Evolutionary conservation across 305 asterid genomes (phyloP).

Genomic region (Fraxinus ornus): DNA sequence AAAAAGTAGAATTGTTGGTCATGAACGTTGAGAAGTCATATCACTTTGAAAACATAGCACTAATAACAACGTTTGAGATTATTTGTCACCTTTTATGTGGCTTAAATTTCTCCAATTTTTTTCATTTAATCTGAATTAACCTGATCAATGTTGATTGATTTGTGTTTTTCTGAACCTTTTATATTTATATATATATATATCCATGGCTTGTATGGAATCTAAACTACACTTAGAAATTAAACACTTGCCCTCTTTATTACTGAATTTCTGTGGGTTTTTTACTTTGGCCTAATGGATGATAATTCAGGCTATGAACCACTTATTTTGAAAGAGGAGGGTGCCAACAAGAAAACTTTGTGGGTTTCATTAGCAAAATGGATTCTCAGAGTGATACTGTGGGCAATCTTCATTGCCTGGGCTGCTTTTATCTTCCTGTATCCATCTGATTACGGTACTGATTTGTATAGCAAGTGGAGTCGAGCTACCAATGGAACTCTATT

Average conservation of each 20-base stretch:
- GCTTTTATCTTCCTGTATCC: conserved; percentile 52
- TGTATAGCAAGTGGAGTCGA: conserved; percentile 17
- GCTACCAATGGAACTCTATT: conserved; percentile 37
- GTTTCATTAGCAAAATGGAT: conserved; percentile 47
- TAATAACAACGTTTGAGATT: not conserved
- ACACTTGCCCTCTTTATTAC: not conserved
- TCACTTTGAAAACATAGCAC: not conserved
- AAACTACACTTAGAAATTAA: not conserved
- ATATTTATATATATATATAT: conserved; percentile 1
- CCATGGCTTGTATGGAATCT: conserved; percentile 14
- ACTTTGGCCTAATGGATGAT: conserved; percentile 44
- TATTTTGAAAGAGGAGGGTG: conserved; percentile 35
- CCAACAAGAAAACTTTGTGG: conserved; percentile 29
- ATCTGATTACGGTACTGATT: conserved; percentile 16
- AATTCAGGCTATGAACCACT: conserved; percentile 45
- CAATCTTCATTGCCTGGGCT: conserved; percentile 60
- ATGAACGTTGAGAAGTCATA: not conserved
- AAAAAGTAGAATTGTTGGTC: not conserved
- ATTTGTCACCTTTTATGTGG: conserved; percentile 11
- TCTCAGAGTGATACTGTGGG: conserved; percentile 54
- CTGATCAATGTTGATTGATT: conserved; percentile 20
- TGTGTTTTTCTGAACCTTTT: conserved; percentile 14
- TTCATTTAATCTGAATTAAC: not conserved
- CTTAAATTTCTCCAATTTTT: conserved; percentile 7
- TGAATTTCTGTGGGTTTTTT: not conserved